Evolutionary conservation across 2,329 filamentous ascomycete genomes (phyloP).

Genomic region (Colletotrichum gigasporum): DNA sequence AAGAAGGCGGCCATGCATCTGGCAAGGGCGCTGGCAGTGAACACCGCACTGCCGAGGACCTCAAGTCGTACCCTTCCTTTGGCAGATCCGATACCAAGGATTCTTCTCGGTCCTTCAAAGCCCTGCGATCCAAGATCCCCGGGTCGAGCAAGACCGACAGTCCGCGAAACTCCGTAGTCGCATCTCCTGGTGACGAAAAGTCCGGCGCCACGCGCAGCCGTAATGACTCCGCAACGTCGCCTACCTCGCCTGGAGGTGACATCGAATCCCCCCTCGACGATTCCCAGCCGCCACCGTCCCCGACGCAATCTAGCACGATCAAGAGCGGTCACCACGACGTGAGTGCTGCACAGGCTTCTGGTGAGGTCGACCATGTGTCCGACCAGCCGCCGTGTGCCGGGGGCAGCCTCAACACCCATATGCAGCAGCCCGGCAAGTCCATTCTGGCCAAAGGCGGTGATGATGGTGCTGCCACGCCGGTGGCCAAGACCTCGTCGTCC

Average conservation of each 20-base stretch:
- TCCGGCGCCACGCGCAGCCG: constrained; percentile 59
- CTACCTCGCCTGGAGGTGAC: constrained; percentile 47
- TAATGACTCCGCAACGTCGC: constrained; percentile 52
- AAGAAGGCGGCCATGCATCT: constrained; percentile 59
- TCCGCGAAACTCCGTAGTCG: constrained; percentile 77
- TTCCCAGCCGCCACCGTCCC: constrained; percentile 79
- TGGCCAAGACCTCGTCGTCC: constrained; percentile 50
- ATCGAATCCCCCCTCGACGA: constrained; percentile 58
- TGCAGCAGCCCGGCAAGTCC: constrained; percentile 82
- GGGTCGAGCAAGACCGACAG: constrained; percentile 79
- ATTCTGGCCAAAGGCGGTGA: constrained; percentile 84
- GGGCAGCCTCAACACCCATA: constrained; percentile 64
- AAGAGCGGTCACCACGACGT: constrained; percentile 77
- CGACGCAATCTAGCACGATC: constrained; percentile 80
- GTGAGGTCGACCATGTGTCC: constrained; percentile 94
- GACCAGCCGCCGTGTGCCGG: constrained; percentile 82
- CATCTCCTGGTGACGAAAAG: constrained; percentile 76
- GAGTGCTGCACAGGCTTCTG: constrained; percentile 81
- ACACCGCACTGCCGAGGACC: constrained; percentile 56
- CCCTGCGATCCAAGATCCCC: constrained; percentile 89
- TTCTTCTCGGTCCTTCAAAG: constrained; percentile 85
- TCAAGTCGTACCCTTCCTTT: constrained; percentile 92
- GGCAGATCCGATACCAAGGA: constrained; percentile 93
- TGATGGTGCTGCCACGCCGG: constrained; percentile 74
- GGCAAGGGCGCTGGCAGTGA: constrained; percentile 59